These are phyloP conservation scores for Psidium friedrichsthalianum DNA, from an alignment of 345 rosid genomes.

Conservation along the genomic window DNA sequence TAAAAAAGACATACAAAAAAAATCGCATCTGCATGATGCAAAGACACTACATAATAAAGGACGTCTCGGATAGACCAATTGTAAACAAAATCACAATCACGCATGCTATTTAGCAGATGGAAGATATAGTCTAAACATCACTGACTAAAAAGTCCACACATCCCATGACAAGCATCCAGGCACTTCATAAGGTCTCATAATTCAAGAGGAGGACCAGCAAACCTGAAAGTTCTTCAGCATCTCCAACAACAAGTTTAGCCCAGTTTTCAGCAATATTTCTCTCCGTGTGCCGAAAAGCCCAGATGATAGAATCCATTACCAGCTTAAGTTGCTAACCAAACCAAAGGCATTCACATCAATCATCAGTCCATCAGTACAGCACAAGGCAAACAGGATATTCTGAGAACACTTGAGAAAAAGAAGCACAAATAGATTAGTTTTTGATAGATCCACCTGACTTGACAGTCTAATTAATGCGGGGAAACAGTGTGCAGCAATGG, in stretches of 20 bases:
- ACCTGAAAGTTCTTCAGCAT: slow-evolving; percentile 97
- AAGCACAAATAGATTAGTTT: background rate
- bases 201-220: background rate
- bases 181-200: background rate
- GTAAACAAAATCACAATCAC: background rate
- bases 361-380: background rate
- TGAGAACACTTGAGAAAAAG: background rate
- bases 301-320: slow-evolving; percentile 96
- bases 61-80: background rate
- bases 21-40: slow-evolving; percentile 1
- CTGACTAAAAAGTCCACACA: background rate
- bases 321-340: slow-evolving; percentile 73
- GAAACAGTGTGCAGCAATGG: slow-evolving; percentile 91
- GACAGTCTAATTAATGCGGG: slow-evolving; percentile 86
- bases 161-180: background rate
- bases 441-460: slow-evolving; percentile 58
- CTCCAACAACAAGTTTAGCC: slow-evolving; percentile 80
- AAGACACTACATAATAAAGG: background rate
- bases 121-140: background rate
- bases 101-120: background rate
- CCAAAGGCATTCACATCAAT: background rate
- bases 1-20: background rate
- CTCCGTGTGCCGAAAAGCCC: slow-evolving; percentile 99
- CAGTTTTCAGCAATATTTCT: slow-evolving; percentile 98
- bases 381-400: background rate